phyloP scores from a whole-genome alignment of 257 asterid species.

The Euphrasia confusa region DNA sequence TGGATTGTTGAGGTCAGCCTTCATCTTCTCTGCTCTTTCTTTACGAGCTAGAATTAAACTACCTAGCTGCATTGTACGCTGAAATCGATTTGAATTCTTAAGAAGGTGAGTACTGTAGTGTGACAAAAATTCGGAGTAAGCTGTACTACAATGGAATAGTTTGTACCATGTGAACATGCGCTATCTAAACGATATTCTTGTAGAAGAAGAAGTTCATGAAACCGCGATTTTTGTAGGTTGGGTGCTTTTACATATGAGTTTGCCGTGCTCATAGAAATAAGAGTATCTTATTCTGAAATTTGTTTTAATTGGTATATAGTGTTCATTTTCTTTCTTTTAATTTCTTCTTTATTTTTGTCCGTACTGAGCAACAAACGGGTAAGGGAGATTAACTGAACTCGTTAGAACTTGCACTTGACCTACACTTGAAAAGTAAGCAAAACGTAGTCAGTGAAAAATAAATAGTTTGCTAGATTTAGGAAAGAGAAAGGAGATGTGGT shows the following conservation, averaged over 20 bases:
- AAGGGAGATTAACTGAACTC: neutral
- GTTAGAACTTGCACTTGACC: neutral
- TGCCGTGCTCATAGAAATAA: neutral
- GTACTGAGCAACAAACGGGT: too few relatives aligned
- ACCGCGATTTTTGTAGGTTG: neutral
- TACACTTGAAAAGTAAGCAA: constrained; percentile 2
- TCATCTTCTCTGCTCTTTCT: constrained; percentile 3
- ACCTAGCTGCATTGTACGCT: neutral
- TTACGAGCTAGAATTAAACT: neutral
- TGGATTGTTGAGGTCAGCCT: constrained; percentile 88
- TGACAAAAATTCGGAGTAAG: neutral
- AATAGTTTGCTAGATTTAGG: neutral
- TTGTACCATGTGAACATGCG: constrained; percentile 10
- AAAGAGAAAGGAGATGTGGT: constrained; percentile 12
- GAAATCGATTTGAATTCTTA: neutral
- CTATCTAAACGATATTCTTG: neutral
- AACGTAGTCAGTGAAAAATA: neutral
- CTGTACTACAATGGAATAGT: neutral
- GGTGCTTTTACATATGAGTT: constrained; percentile 13
- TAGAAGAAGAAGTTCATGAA: neutral
- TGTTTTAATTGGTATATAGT: too few relatives aligned
- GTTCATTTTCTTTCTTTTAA: too few relatives aligned
- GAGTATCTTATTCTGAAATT: too few relatives aligned
- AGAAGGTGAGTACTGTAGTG: neutral
- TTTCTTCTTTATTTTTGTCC: too few relatives aligned